phyloP scores from a whole-genome alignment of 495 filamentous ascomycete species.

The Annulohypoxylon bovei region DNA sequence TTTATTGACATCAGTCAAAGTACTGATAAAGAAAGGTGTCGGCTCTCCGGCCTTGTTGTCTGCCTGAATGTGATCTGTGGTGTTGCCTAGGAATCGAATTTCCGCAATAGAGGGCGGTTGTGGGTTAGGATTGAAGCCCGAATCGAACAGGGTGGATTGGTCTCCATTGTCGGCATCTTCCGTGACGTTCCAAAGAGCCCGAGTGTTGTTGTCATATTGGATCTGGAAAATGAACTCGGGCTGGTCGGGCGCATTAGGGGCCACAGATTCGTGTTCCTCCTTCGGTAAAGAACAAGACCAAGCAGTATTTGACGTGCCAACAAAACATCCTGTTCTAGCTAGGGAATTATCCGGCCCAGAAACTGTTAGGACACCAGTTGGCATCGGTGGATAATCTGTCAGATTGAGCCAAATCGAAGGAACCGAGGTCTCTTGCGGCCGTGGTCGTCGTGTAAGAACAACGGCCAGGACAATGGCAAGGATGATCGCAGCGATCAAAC shows the following conservation, averaged over 20 bases:
- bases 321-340: constrained; percentile 71
- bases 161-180: constrained; percentile 22
- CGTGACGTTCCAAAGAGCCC: constrained; percentile 54
- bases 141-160: constrained; percentile 28
- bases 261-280: constrained; percentile 69
- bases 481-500: constrained; percentile 67
- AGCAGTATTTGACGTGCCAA: constrained; percentile 64
- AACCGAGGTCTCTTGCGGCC: constrained; percentile 41
- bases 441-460: constrained; percentile 62
- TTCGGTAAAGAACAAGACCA: constrained; percentile 89
- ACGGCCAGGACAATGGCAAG: constrained; percentile 68
- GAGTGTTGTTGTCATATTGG: constrained; percentile 76
- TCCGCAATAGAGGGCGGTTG: constrained; percentile 72
- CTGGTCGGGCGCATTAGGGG: constrained; percentile 68
- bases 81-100: constrained; percentile 81
- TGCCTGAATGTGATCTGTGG: constrained; percentile 73
- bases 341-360: constrained; percentile 68
- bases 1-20: constrained; percentile 50
- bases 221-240: constrained; percentile 85
- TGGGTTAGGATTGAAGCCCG: constrained; percentile 66
- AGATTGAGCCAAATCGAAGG: constrained; percentile 76
- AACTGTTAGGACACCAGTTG: constrained; percentile 81
- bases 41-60: constrained; percentile 71
- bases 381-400: constrained; percentile 86
- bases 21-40: constrained; percentile 74